A percentile compares a stretch with the other conserved stretches of the same genome.
These are phyloP conservation scores for Penicillium sp. DNA, from an alignment of 2,329 filamentous ascomycete species.

Conservation along the genomic window DNA sequence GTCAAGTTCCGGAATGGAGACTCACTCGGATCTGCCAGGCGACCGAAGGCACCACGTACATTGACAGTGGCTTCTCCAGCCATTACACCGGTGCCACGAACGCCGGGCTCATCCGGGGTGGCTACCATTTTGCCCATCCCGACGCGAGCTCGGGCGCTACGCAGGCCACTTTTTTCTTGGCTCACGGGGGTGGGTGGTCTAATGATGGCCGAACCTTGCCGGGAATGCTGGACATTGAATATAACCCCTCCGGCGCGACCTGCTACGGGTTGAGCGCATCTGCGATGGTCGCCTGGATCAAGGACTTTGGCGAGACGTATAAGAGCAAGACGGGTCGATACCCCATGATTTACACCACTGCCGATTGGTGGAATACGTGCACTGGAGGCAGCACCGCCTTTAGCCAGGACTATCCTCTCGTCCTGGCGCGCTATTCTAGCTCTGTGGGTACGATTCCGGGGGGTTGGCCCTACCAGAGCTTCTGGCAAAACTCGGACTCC, in stretches of 20 bases:
- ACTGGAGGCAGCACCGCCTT: conserved; percentile 57
- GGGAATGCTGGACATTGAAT: conserved; percentile 62
- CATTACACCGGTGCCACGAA: conserved; percentile 57
- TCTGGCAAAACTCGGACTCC: conserved; percentile 59
- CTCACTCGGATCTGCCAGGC: conserved; percentile 42
- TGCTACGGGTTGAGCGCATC: conserved; percentile 54
- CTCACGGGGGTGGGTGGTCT: conserved; percentile 59
- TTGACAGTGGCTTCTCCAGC: conserved; percentile 50
- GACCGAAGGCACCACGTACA: conserved; percentile 57
- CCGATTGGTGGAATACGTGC: conserved; percentile 59
- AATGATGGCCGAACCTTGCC: conserved; percentile 59
- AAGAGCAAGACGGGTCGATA: conserved; percentile 51
- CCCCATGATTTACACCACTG: conserved; percentile 58
- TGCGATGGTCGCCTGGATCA: conserved; percentile 58
- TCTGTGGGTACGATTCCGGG: conserved; percentile 53
- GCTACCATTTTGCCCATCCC: conserved; percentile 61
- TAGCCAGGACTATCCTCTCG: conserved; percentile 51
- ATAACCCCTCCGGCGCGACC: conserved; percentile 41
- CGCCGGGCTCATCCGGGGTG: conserved; percentile 59
- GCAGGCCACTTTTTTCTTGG: conserved; percentile 58
- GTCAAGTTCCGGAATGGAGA: background rate
- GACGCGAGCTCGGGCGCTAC: conserved; percentile 48
- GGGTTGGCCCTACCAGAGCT: conserved; percentile 57
- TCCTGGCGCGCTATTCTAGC: conserved; percentile 52
- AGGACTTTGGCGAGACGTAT: conserved; percentile 58